Base-by-base conservation (phyloP, 352 stramenopile species). In the Plasmopara halstedii region DNA sequence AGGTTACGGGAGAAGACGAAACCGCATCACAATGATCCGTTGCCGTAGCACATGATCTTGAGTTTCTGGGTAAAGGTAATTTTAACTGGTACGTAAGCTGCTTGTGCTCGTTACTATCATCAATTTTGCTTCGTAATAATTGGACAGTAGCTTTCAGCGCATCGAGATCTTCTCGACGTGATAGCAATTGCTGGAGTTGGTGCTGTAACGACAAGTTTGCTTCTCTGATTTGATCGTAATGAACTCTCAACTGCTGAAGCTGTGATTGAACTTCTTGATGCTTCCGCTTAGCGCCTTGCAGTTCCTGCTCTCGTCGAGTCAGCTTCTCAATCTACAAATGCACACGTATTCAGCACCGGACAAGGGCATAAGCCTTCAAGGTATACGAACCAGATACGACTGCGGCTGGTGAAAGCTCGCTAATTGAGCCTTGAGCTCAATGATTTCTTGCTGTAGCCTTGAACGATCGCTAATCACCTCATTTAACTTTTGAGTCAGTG, bases 331-430 rank as follows among this genome's bases (percentile, higher is more conserved):
- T 81, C 74, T 89, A 38, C 17, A 52, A n/a, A n/a, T n/a, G n/a
- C n/a, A n/a, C n/a, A n/a, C n/a, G n/a, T n/a, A n/a, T n/a, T n/a
- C n/a, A n/a, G n/a, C n/a, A n/a, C n/a, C n/a, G n/a, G n/a, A n/a
- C n/a, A n/a, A n/a, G n/a, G n/a, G n/a, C n/a, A n/a, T n/a, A n/a
- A n/a, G n/a, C n/a, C n/a, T n/a, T n/a, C n/a, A n/a, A n/a, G n/a
- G n/a, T n/a, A n/a, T n/a, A n/a, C n/a, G n/a, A n/a, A 89, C 77
- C 60, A 89, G 49, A 54, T 87, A 89, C 4, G 74, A 66, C 38
- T 89, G 78, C 5, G 78, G 78, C 34, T 89, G 78, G 25, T 85
- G 70, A 6, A 86, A 50, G n/a, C 65, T 71, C 11, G 46, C 45
- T 17, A 89, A 44, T 27, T 71, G 73, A 2, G 43, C 22, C 19